Evolutionary conservation across 371 early-diverging fungal species (phyloP), one percentile per base, ranked within the genome.

Genomic region (Pancytospora philotis): DNA sequence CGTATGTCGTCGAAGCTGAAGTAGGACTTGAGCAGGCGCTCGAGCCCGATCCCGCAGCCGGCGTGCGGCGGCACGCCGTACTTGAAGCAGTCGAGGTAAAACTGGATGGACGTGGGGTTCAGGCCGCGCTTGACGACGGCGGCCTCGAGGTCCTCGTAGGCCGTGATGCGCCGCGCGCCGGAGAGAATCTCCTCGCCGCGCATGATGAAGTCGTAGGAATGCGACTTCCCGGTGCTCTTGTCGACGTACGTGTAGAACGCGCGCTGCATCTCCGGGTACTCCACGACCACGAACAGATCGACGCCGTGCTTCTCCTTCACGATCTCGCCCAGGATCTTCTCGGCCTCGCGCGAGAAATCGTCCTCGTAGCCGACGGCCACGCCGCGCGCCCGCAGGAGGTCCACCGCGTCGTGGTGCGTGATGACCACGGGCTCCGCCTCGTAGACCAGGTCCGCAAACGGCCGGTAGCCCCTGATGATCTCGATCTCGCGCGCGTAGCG

Each of bases 121-220:
- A 98, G 86, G 25, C 85, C 90, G 64, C 88, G 88, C 37, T 78
- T 86, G 61, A 85, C 83, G 62, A 89, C 88, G 60, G 93, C 87
- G 80, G 90, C 85, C 30, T 82, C 81, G 69, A 98, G 85, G 62
- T 87, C 84, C 8, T 82, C 87, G 34, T 92, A 82, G 75, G 93
- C 89, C 79, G 93, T 94, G 68, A 97, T 86, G 86, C 99, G 92
- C 84, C 96, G 96, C 30, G 98, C 98, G 61, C 99, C 99, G 38
- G 96, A 95, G 73, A 94, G 83, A 77, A 98, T 93, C 82, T 98
- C 99, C 80, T 98, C 95, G 63, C 97, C 97, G 66, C 96, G 87
- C 82, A 97, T 86, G 84, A 99, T 98, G 83, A 99, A 93, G 85
- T 99, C 99, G 82, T 94, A 97, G 27, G 95, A 94, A 87, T 94